Conservation (phyloP, 1,284 basidiomycete species). For the Trametes pubescens region DNA sequence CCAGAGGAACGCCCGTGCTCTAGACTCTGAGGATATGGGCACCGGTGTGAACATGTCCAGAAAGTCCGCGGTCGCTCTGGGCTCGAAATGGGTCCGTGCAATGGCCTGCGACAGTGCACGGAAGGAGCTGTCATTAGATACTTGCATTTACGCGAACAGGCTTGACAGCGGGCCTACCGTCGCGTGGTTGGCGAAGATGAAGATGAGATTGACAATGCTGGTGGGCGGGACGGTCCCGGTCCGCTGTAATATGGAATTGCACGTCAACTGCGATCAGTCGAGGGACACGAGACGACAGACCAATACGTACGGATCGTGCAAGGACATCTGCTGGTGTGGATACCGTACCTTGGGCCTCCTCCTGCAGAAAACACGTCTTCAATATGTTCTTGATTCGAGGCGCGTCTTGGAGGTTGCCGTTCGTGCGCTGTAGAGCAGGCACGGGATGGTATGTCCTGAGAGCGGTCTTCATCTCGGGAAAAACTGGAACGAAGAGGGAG, state of each 20-base stretch:
- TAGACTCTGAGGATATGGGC: conserved; percentile 64
- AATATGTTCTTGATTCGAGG: conserved; percentile 64
- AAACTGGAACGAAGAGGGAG: conserved; percentile 46
- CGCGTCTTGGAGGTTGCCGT: conserved; percentile 74
- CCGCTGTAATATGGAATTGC: conserved; percentile 47
- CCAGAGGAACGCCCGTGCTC: conserved; percentile 80
- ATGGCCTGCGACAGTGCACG: conserved; percentile 51
- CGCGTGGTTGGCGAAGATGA: conserved; percentile 64
- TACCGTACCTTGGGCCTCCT: conserved; percentile 37
- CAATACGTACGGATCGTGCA: conserved; percentile 37
- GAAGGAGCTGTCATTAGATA: conserved; percentile 22
- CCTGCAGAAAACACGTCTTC: conserved; percentile 41
- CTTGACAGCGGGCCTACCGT: conserved; percentile 47
- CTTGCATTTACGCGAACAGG: conserved; percentile 10
- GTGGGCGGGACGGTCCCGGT: conserved; percentile 63
- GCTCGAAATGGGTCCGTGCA: conserved; percentile 62
- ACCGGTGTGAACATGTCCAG: conserved; percentile 73
- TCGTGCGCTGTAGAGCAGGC: conserved; percentile 70
- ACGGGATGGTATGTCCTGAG: conserved; percentile 77
- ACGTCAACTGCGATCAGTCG: conserved; percentile 25
- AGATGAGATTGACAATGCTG: conserved; percentile 67
- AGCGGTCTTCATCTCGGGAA: conserved; percentile 75
- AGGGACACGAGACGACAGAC: conserved; percentile 14
- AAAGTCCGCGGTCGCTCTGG: conserved; percentile 58
- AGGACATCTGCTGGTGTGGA: conserved; percentile 41